Evolutionary conservation across 768 basidiomycete genomes (phyloP), one percentile per base, ranked within the genome.

Genomic region (Gelatoporia subvermispora): DNA sequence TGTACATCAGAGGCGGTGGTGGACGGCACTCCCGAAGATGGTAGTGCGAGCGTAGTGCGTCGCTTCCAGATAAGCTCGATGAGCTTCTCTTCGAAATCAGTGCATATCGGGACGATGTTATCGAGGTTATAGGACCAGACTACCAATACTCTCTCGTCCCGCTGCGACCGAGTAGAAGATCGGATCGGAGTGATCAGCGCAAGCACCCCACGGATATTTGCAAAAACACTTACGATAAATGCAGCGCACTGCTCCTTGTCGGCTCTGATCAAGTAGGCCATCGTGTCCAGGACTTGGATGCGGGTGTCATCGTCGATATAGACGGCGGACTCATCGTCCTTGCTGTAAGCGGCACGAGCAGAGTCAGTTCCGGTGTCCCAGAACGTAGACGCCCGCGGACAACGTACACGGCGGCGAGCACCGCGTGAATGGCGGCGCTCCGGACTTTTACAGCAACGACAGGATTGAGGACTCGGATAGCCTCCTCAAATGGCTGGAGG

Each of bases 181-280:
- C 35, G 37, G 5, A 25, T 28, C 23, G 18, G 37, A 23, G 20
- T 8, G 13, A 35, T 21, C 17, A 35, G 11, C 37, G 16, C n/a
- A 38, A 20, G n/a, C n/a, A 7, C 20, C 23, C 2, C 15, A n/a
- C n/a, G 3, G 3, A 21, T 20, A 34, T 2, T 24, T 21, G 35
- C 22, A 24, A 17, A n/a, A 3, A 8, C 34, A 73, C 78, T 60
- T 63, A 85, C 88, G 45, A 92, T 76, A 63, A 94, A 94, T 11
- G 92, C 92, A 17, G 84, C 92, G 43, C 86, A 91, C 59, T 93
- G 91, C 61, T 93, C 91, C 70, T 93, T 93, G 62, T 93, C 88
- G 7, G 90, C 90, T 35, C 77, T 75, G 5, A 84, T 79, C 36
- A 94, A 70, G 48, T 78, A 74, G 45, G 62, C 59, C 56, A 93